Conservation (phyloP, 352 stramenopile genomes). For the Globisporangium barbulae region DNA sequence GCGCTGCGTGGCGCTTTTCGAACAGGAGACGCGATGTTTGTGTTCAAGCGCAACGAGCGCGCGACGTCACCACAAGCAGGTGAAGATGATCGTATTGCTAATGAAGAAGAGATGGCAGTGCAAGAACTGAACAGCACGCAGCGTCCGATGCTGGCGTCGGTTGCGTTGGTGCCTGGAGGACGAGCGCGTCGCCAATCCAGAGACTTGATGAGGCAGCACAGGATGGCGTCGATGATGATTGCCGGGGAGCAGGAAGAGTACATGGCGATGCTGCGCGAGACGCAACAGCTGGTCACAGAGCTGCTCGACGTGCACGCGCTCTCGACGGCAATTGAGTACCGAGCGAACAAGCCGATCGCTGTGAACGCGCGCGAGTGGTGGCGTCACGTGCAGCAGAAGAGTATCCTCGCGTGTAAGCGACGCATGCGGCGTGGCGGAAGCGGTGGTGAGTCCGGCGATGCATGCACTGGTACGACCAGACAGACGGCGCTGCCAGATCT, state of each 20-base stretch:
- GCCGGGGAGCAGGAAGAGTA: conserved; percentile 14
- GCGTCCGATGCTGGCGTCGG: not conserved
- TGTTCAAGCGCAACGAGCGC: not conserved
- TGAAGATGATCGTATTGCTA: not conserved
- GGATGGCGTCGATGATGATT: not conserved
- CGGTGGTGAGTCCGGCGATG: not conserved
- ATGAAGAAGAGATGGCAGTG: not conserved
- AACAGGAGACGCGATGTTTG: conserved; percentile 1
- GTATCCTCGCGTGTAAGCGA: conserved; percentile 10
- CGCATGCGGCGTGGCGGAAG: not conserved
- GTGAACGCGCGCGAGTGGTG: conserved; percentile 44
- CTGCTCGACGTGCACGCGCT: conserved; percentile 40
- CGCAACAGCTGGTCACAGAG: conserved; percentile 30
- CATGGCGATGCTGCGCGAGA: conserved; percentile 24
- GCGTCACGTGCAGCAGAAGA: conserved; percentile 35
- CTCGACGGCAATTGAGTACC: conserved; percentile 33
- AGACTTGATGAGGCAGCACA: not conserved
- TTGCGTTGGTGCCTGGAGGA: not conserved
- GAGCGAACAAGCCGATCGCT: conserved; percentile 20
- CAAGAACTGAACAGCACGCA: not conserved
- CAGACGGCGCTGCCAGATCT: not conserved
- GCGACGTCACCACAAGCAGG: not conserved
- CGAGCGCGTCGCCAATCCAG: not conserved
- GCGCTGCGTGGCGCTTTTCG: not conserved
- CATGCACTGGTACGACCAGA: conserved; percentile 5